phyloP scores from a whole-genome alignment of 164 flowering plant genomes.

The Magnolia officinalis region DNA sequence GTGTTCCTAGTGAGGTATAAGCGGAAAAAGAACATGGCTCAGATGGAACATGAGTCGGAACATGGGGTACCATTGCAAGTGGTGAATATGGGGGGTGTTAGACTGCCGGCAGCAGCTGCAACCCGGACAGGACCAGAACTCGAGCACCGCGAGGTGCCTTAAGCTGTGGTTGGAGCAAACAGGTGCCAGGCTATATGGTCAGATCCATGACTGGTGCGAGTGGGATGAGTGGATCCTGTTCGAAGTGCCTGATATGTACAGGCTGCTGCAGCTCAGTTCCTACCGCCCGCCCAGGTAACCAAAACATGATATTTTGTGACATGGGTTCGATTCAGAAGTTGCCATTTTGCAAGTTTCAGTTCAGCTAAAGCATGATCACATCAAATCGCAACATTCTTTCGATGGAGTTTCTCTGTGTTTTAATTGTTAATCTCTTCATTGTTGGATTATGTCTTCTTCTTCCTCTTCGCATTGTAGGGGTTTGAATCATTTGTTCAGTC shows the following conservation, averaged over 20 bases:
- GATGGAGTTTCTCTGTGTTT: conserved; percentile 1
- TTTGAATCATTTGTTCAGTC: conserved; percentile 4
- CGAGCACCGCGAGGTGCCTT: conserved; percentile 28
- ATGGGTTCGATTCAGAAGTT: background rate
- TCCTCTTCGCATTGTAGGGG: conserved; percentile 3
- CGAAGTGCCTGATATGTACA: conserved; percentile 10
- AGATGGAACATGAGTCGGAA: conserved; percentile 77
- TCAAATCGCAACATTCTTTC: conserved; percentile 9
- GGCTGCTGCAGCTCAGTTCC: background rate
- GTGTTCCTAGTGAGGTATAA: conserved; percentile 37
- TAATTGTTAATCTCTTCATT: background rate
- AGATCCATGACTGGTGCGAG: background rate
- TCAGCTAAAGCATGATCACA: background rate
- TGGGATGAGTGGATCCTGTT: background rate
- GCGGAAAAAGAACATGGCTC: conserved; percentile 42
- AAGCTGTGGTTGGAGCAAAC: background rate
- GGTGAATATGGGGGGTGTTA: conserved; percentile 18
- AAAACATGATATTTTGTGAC: conserved; percentile 3
- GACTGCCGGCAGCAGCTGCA: conserved; percentile 28
- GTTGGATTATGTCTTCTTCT: background rate
- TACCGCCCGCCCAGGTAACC: background rate
- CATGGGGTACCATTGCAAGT: conserved; percentile 43
- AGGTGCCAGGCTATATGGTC: too few relatives aligned
- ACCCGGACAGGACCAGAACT: conserved; percentile 28
- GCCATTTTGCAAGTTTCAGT: background rate